Conservation (phyloP, 768 basidiomycete species). For the Pleurotus eryngii region DNA sequence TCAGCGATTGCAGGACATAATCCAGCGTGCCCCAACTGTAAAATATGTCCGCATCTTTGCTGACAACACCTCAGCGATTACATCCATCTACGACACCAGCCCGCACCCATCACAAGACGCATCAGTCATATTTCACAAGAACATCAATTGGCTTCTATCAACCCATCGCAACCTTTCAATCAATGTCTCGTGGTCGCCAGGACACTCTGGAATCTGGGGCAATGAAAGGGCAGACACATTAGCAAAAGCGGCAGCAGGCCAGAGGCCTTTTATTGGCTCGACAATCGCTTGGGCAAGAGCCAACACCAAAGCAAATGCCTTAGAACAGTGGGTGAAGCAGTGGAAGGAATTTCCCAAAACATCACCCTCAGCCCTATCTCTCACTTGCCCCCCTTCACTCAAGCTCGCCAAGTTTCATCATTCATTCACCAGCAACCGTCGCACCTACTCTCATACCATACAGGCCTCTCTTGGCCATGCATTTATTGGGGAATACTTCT, state of each 20-base stretch:
- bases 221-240: slow-evolving; percentile 22
- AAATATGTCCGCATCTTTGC: slow-evolving; percentile 19
- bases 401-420: no score
- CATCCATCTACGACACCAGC: slow-evolving; percentile 16
- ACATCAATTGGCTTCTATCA: background rate
- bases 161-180: no score
- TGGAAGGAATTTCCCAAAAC: no score
- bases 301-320: no score
- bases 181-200: slow-evolving; percentile 18
- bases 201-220: slow-evolving; percentile 17
- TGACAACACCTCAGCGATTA: slow-evolving; percentile 19
- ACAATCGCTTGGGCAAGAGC: slow-evolving; percentile 12
- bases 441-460: no score
- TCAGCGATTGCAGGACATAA: slow-evolving; percentile 6
- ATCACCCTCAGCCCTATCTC: no score
- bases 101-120: slow-evolving; percentile 14
- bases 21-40: slow-evolving; percentile 9
- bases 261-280: slow-evolving; percentile 1
- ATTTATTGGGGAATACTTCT: no score
- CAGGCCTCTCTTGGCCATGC: no score
- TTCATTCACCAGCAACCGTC: no score
- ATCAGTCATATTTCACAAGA: slow-evolving; percentile 3
- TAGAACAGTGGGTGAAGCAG: no score
- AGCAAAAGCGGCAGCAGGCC: slow-evolving; percentile 19
- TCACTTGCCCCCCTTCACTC: no score